Base-by-base conservation (phyloP, 106 monocot species). In the Allium fistulosum region DNA sequence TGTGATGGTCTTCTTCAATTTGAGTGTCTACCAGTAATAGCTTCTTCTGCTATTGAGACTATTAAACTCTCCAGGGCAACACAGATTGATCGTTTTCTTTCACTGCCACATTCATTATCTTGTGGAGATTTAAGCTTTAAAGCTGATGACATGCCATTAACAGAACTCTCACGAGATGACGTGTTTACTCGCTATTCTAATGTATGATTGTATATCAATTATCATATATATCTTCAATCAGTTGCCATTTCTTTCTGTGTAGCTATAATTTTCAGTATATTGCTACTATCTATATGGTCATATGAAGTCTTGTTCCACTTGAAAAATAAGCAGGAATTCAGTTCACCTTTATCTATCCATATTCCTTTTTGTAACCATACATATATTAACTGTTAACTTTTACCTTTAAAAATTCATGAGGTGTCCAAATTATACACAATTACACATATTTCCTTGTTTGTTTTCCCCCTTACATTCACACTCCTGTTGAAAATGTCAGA, bases 1-100 rank as follows among this genome's bases (percentile, higher is more conserved):
- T 92, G 78, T 81, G 97, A 90, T 79, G 88, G 83, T 18, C 89
- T 99, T 45, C 66, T 90, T 68, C 92, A 92, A 69, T 99, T 99
- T 66, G 57, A 17, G 8, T 79, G 70, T 26, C 83, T 99, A 70
- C 97, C 97, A 37, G 48, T 92, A 16, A 73, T 92, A 65, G 86
- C 97, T 71, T 69, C 85, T 51, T 90, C 87, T 63, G 80, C 87
- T 60, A 69, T 99, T 71, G 82, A 93, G 48, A 77, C 55, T 57
- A 87, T 99, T 82, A 86, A 60, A 59, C 69, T 83, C 55, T 79
- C 92, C 28, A 99, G 86, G 74, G 74, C 73, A 48, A 8, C 59
- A 63, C 92, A 99, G 68, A 84, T 92, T 62, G 92, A 93, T 10
- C 84, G 72, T 8, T 66, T 99, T 55, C 63, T 99, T n/a, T 84